Percentiles rank a stretch among this genome's conserved stretches.
These are phyloP conservation scores for Pezizomycotina sp. DNA, from an alignment of 2,329 filamentous ascomycete genomes.

Conservation along the genomic window DNA sequence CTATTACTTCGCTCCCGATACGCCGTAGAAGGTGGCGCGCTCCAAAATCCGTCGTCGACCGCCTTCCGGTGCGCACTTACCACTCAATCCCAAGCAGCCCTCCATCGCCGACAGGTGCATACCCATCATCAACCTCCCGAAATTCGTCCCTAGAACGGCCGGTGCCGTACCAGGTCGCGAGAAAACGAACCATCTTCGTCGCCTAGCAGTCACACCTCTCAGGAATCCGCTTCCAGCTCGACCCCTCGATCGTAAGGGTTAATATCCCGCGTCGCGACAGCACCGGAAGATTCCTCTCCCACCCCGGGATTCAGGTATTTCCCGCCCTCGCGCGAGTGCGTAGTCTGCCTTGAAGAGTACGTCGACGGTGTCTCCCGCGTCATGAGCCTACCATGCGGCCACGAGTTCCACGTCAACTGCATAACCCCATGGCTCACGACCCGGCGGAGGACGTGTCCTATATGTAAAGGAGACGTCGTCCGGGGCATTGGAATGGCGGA, in stretches of 20 bases:
- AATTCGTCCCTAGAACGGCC: constrained; percentile 23
- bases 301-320: constrained; percentile 34
- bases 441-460: constrained; percentile 87
- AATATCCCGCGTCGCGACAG: constrained; percentile 10
- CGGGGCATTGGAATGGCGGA: constrained; percentile 28
- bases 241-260: constrained; percentile 34
- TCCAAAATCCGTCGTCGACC: constrained; percentile 90
- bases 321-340: constrained; percentile 57
- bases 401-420: constrained; percentile 96
- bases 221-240: constrained; percentile 28
- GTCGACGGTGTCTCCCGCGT: constrained; percentile 84
- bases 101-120: constrained; percentile 47
- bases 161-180: constrained; percentile 18
- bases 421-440: constrained; percentile 97
- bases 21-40: constrained; percentile 78
- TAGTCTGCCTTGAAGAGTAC: constrained; percentile 93
- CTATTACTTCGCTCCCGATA: constrained; percentile 77
- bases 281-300: constrained; percentile 1
- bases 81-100: constrained; percentile 49
- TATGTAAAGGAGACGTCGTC: constrained; percentile 96
- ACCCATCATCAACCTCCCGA: constrained; percentile 34
- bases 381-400: constrained; percentile 92
- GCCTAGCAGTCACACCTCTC: constrained; percentile 10
- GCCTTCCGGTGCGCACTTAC: constrained; percentile 87
- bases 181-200: constrained; percentile 25